Evolutionary conservation across 257 asterid genomes (phyloP).

Genomic region (Penstemon newberryi): DNA sequence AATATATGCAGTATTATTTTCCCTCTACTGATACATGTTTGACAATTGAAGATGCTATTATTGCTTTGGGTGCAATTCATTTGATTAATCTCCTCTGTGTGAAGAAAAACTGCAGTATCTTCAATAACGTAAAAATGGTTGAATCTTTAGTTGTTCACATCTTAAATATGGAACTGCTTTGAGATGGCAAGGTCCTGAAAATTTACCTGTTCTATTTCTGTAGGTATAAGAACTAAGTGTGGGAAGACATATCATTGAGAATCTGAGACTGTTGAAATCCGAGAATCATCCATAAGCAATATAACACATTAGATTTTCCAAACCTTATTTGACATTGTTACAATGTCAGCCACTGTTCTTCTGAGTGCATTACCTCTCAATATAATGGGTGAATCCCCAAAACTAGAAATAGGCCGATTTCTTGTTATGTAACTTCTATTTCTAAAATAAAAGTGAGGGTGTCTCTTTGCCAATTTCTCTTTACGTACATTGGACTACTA

Average conservation of each 20-base stretch:
- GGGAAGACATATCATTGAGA: conserved; percentile 1
- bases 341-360: background rate
- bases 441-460: conserved; percentile 12
- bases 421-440: conserved; percentile 10
- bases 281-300: conserved; percentile 1
- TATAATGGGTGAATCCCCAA: background rate
- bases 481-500: background rate
- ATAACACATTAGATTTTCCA: background rate
- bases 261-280: background rate
- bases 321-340: background rate
- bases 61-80: background rate
- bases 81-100: conserved; percentile 7
- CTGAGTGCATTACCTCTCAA: conserved; percentile 4
- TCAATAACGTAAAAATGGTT: conserved; percentile 17
- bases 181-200: background rate
- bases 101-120: conserved; percentile 4
- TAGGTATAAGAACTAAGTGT: background rate
- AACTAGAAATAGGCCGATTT: background rate
- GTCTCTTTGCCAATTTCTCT: background rate
- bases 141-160: background rate
- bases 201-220: conserved; percentile 1
- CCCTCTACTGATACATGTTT: background rate
- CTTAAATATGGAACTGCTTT: conserved; percentile 9
- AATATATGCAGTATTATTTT: background rate
- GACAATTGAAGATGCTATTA: background rate